Percentiles rank a stretch among this genome's conserved stretches.
Evolutionary conservation across 2,329 filamentous ascomycete species (phyloP).

Genomic region (Calonectria hongkongensis): DNA sequence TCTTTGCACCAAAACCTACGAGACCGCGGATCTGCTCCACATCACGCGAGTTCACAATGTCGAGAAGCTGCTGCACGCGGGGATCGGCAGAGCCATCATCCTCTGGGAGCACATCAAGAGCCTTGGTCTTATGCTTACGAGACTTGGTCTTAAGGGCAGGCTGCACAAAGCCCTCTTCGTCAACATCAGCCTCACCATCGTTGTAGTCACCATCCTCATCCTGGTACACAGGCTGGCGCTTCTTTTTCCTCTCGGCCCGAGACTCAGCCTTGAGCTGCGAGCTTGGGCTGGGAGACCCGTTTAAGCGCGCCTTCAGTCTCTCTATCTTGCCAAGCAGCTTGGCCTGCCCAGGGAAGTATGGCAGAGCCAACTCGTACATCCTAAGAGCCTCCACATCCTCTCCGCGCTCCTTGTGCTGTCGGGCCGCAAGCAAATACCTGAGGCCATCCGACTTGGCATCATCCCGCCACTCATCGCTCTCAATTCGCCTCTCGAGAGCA

Average conservation of each 20-base stretch:
- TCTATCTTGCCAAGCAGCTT: constrained; percentile 85
- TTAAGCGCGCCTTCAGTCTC: constrained; percentile 73
- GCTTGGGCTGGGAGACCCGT: constrained; percentile 47
- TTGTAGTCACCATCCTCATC: constrained; percentile 64
- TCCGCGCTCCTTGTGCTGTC: constrained; percentile 90
- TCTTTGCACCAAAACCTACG: constrained; percentile 83
- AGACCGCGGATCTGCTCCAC: constrained; percentile 78
- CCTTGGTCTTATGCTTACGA: constrained; percentile 58
- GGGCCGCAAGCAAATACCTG: constrained; percentile 90
- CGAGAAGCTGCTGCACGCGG: constrained; percentile 77
- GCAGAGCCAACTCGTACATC: constrained; percentile 90
- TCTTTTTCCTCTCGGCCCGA: constrained; percentile 54
- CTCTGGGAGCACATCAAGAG: constrained; percentile 58
- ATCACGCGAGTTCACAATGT: constrained; percentile 84
- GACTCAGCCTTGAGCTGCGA: constrained; percentile 48
- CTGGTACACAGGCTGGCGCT: constrained; percentile 52
- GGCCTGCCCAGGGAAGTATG: constrained; percentile 89
- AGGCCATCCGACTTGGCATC: constrained; percentile 88
- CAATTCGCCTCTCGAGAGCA: constrained; percentile 89
- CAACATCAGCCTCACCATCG: constrained; percentile 64
- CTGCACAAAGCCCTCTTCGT: constrained; percentile 59
- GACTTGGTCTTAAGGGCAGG: constrained; percentile 54
- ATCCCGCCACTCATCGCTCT: constrained; percentile 76
- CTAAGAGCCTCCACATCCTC: constrained; percentile 86
- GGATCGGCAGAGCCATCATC: constrained; percentile 69